Percentiles rank a stretch among this genome's conserved stretches.
Conservation (phyloP, 768 basidiomycete species). For the Russula abietina region DNA sequence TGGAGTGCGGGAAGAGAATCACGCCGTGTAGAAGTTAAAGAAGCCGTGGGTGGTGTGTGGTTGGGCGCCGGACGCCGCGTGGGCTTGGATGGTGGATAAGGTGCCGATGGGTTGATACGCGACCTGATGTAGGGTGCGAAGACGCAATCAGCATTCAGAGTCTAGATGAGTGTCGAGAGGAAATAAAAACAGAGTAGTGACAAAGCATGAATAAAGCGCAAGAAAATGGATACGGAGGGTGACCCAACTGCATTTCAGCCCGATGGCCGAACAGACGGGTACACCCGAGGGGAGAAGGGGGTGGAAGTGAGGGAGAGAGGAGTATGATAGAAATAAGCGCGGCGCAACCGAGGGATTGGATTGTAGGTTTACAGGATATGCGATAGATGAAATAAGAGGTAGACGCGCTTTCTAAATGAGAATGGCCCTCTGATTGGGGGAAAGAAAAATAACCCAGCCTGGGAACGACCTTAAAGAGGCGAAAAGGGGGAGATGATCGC, state of each 20-base stretch:
- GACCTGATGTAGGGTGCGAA: constrained; percentile 9
- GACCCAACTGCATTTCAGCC: constrained; percentile 2
- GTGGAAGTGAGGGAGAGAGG: neutral
- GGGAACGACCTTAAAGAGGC: constrained; percentile 9
- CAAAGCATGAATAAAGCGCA: neutral
- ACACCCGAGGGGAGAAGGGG: neutral
- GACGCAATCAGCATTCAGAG: constrained; percentile 15
- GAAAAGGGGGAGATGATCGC: constrained; percentile 10
- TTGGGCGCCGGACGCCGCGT: constrained; percentile 22
- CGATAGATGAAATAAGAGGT: neutral
- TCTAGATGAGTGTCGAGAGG: neutral
- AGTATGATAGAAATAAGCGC: constrained; percentile 13
- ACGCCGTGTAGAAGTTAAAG: constrained; percentile 28
- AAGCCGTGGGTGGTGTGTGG: constrained; percentile 25
- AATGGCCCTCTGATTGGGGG: constrained; percentile 12
- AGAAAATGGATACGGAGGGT: neutral
- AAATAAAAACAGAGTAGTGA: neutral
- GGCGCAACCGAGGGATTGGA: constrained; percentile 21
- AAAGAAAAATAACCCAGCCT: neutral
- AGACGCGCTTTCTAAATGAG: neutral
- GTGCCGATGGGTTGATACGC: constrained; percentile 19
- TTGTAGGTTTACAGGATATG: neutral
- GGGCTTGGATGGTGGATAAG: constrained; percentile 26
- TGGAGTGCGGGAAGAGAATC: constrained; percentile 30
- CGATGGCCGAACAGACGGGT: neutral